These are phyloP conservation scores for Ambrosiella xylebori DNA, from an alignment of 2,329 filamentous ascomycete genomes.

Conservation along the genomic window DNA sequence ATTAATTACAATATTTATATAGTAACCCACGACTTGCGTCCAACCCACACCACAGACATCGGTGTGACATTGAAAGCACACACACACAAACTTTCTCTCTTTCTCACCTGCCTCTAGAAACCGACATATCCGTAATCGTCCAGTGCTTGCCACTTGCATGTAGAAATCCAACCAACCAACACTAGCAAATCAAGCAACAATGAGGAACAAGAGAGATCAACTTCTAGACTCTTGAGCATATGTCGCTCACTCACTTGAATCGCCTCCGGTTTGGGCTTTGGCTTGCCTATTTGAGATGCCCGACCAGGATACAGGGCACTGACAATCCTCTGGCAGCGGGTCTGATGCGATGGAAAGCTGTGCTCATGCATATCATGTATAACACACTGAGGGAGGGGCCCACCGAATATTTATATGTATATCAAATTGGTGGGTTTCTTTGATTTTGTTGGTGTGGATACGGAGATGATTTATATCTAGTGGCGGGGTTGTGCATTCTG, in stretches of 20 bases:
- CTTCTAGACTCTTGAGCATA: too few relatives aligned
- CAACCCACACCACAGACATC: not conserved
- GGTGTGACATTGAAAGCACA: too few relatives aligned
- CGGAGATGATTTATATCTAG: not conserved
- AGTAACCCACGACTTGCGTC: not conserved
- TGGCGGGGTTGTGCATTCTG: not conserved
- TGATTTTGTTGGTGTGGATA: not conserved
- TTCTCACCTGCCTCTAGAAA: not conserved
- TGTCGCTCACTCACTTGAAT: not conserved
- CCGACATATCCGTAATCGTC: not conserved
- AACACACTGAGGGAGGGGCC: not conserved
- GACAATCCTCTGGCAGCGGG: conserved; percentile 1
- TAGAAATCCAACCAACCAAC: not conserved
- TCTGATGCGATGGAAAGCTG: not conserved
- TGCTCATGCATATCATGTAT: not conserved
- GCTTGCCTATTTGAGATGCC: not conserved
- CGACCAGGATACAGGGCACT: not conserved
- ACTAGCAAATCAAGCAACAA: too few relatives aligned
- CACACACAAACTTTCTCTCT: too few relatives aligned
- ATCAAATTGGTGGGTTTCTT: not conserved
- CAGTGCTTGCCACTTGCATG: not conserved
- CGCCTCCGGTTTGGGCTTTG: not conserved
- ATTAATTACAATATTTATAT: not conserved
- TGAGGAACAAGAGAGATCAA: too few relatives aligned
- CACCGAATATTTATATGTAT: not conserved